phyloP scores from a whole-genome alignment of 495 filamentous ascomycete genomes.

The Penicillium tannophilum region DNA sequence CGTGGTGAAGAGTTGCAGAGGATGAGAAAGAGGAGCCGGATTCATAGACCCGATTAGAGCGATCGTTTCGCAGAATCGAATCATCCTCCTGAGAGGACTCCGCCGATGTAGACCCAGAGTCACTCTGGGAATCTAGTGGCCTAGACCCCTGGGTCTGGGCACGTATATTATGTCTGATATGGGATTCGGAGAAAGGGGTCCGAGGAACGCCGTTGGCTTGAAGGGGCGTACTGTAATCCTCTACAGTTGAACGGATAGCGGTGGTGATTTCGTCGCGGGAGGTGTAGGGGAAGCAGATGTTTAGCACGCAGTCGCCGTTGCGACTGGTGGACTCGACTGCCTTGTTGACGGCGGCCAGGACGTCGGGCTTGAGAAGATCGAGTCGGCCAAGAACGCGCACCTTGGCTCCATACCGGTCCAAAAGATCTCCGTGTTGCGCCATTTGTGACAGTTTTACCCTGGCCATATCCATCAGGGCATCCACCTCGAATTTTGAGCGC shows the following conservation, averaged over 20 bases:
- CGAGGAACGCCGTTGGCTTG: conserved; percentile 47
- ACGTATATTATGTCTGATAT: conserved; percentile 82
- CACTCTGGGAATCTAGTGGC: conserved; percentile 37
- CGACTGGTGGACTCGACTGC: conserved; percentile 79
- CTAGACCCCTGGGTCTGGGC: conserved; percentile 51
- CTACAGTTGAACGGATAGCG: conserved; percentile 84
- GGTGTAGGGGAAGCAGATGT: conserved; percentile 97
- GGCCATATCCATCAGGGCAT: conserved; percentile 96
- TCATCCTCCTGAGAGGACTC: conserved; percentile 41
- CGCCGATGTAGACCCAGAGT: conserved; percentile 39
- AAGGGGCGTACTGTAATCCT: conserved; percentile 73
- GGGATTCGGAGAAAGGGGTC: conserved; percentile 79
- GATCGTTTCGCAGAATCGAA: conserved; percentile 30
- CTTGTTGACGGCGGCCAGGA: conserved; percentile 81
- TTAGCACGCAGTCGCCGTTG: conserved; percentile 82
- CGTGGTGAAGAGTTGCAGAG: conserved; percentile 53
- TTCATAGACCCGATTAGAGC: conserved; percentile 48
- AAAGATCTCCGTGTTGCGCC: conserved; percentile 86
- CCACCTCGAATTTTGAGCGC: conserved; percentile 95
- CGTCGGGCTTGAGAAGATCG: conserved; percentile 79
- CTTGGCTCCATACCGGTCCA: conserved; percentile 89
- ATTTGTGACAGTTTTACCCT: conserved; percentile 91
- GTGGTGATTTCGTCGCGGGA: conserved; percentile 93
- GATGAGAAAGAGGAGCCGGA: conserved; percentile 58
- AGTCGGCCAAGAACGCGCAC: conserved; percentile 82